Percentiles rank a stretch among this genome's conserved stretches.
phyloP scores from a whole-genome alignment of 2,329 filamentous ascomycete genomes.

The Diaporthe citri region DNA sequence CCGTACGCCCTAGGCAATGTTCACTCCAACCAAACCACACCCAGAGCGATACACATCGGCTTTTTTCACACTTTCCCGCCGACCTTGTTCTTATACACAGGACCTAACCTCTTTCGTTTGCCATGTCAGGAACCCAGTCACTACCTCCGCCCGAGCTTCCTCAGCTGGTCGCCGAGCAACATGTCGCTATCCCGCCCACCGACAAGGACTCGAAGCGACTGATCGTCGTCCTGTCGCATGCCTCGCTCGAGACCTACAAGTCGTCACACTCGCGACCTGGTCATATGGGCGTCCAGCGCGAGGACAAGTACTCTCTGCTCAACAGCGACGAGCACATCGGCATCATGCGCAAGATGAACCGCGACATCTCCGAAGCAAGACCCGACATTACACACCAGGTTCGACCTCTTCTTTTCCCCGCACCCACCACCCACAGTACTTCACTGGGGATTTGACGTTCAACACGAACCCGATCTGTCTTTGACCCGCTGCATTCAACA shows the following conservation, averaged over 20 bases:
- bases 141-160: conserved; percentile 92
- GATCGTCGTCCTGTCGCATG: conserved; percentile 97
- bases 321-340: conserved; percentile 99
- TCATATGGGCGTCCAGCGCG: conserved; percentile 75
- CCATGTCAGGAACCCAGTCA: conserved; percentile 85
- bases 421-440: conserved; percentile 33
- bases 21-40: neutral
- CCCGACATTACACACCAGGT: conserved; percentile 99
- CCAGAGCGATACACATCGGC: conserved; percentile 15
- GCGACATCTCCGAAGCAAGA: conserved; percentile 96
- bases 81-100: neutral
- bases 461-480: conserved; percentile 38
- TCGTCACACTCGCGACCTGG: conserved; percentile 79
- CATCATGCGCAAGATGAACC: conserved; percentile 99
- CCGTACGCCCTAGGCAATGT: conserved; percentile 15
- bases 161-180: conserved; percentile 93
- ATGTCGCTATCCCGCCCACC: conserved; percentile 82
- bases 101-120: conserved; percentile 40
- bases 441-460: conserved; percentile 1
- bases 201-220: conserved; percentile 93
- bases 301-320: conserved; percentile 96
- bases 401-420: conserved; percentile 40
- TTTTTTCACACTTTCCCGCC: conserved; percentile 36
- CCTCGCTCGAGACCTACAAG: conserved; percentile 97
- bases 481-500: conserved; percentile 57